These are phyloP conservation scores for Eustoma russellianum DNA, from an alignment of 257 asterid species.

Conservation along the genomic window DNA sequence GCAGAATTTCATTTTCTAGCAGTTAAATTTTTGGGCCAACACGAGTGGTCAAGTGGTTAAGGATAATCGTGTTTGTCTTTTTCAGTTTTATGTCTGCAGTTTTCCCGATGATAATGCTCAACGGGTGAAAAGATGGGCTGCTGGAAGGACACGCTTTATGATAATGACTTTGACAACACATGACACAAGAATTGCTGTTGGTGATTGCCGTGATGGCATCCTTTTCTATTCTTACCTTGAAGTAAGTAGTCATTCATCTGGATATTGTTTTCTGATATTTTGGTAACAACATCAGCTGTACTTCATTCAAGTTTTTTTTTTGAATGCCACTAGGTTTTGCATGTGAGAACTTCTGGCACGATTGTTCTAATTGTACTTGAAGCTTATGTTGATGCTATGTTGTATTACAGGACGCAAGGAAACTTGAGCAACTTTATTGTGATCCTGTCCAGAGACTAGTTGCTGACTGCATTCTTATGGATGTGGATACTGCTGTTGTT, in stretches of 20 bases:
- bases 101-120: constrained; percentile 64
- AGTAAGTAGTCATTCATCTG: constrained; percentile 35
- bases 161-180: constrained; percentile 73
- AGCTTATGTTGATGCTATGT: not conserved
- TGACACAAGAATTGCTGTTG: constrained; percentile 92
- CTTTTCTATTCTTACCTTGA: constrained; percentile 80
- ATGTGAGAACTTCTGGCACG: not conserved
- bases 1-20: constrained; percentile 7
- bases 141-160: constrained; percentile 73
- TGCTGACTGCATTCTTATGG: constrained; percentile 89
- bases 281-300: not conserved
- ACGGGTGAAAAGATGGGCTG: constrained; percentile 60
- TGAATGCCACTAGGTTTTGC: not conserved
- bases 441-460: constrained; percentile 96
- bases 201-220: constrained; percentile 96
- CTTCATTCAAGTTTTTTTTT: not conserved
- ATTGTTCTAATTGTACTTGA: not conserved
- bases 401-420: constrained; percentile 54
- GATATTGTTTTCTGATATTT: not conserved
- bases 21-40: not conserved
- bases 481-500: constrained; percentile 76
- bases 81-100: constrained; percentile 80
- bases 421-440: constrained; percentile 75
- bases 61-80: constrained; percentile 5
- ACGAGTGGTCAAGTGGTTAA: constrained; percentile 3